phyloP scores from a whole-genome alignment of 768 basidiomycete genomes.

The Obba rivulosa region DNA sequence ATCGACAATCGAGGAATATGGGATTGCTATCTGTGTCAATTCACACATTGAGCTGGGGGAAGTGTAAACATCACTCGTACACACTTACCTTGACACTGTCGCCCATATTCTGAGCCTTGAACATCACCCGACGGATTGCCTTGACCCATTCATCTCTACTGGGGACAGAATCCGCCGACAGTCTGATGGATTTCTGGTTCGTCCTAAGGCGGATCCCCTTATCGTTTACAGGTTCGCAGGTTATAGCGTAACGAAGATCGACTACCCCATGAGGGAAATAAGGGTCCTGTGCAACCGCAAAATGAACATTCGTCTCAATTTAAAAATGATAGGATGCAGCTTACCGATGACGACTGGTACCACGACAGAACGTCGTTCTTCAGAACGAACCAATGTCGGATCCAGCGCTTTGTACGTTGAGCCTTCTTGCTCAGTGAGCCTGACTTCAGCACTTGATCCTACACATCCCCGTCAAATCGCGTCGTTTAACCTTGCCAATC shows the following conservation, averaged over 20 bases:
- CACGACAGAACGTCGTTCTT: conserved; percentile 96
- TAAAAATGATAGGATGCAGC: conserved; percentile 17
- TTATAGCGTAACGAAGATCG: conserved; percentile 89
- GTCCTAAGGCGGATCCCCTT: conserved; percentile 81
- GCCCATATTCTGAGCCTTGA: conserved; percentile 94
- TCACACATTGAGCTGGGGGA: neutral
- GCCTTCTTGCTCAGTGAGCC: conserved; percentile 87
- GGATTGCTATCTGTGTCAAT: conserved; percentile 76
- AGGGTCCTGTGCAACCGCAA: conserved; percentile 60
- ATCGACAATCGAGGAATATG: conserved; percentile 83
- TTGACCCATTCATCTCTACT: conserved; percentile 96
- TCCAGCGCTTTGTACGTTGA: conserved; percentile 85
- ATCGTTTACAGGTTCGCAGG: conserved; percentile 77
- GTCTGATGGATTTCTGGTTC: conserved; percentile 65
- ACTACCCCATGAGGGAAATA: conserved; percentile 97
- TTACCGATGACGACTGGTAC: conserved; percentile 91
- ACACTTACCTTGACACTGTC: conserved; percentile 84
- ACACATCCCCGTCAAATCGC: conserved; percentile 7
- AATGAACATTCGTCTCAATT: neutral
- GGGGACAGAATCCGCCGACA: conserved; percentile 75
- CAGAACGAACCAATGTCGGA: conserved; percentile 93
- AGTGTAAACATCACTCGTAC: no score
- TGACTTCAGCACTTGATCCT: conserved; percentile 93
- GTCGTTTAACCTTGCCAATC: neutral
- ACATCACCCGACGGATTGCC: conserved; percentile 87